Conservation (phyloP, 1,284 basidiomycete species). For the Ceratobasidium sp. region DNA sequence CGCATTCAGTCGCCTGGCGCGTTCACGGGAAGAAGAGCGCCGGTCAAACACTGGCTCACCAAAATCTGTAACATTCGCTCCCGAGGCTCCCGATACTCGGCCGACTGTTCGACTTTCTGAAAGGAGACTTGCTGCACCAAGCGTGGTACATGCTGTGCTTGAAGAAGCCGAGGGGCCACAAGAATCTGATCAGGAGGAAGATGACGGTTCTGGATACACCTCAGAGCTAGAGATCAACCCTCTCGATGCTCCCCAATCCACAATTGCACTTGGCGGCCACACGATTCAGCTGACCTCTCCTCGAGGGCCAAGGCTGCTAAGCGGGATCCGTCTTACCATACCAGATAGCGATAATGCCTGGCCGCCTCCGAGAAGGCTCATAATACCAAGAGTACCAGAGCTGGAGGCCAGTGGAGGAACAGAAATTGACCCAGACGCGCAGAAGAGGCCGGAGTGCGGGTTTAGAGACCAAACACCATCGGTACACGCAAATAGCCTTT, state of each 20-base stretch:
- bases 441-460: conserved; percentile 18
- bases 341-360: conserved; percentile 12
- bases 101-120: neutral
- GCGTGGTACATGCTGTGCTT: neutral
- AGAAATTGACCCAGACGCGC: conserved; percentile 31
- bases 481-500: conserved; percentile 18
- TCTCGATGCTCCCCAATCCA: neutral
- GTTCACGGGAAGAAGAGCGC: neutral
- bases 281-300: conserved; percentile 8
- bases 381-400: neutral
- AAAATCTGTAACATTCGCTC: neutral
- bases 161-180: neutral
- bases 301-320: neutral
- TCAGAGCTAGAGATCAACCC: neutral
- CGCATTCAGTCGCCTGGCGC: neutral
- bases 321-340: conserved; percentile 12
- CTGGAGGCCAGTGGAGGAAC: conserved; percentile 8
- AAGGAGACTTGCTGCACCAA: neutral
- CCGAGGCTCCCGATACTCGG: neutral
- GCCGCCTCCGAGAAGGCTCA: conserved; percentile 12
- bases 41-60: neutral
- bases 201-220: neutral
- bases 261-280: conserved; percentile 15
- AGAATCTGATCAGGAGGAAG: neutral
- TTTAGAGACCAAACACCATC: neutral